Evolutionary conservation across 75 land plant species (phyloP).

Genomic region (Pinus albicaulis): DNA sequence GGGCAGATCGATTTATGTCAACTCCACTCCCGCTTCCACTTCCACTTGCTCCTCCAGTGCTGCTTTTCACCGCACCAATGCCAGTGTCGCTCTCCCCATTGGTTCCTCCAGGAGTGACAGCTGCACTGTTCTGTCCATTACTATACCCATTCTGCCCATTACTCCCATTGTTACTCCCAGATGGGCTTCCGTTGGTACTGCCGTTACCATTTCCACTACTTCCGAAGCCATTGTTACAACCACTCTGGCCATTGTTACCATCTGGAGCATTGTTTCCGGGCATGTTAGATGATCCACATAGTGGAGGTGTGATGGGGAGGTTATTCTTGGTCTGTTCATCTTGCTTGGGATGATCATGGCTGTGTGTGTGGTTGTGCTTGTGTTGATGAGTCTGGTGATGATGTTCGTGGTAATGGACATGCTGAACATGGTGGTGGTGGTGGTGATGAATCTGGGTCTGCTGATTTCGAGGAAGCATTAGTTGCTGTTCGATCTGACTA

Average conservation of each 20-base stretch:
- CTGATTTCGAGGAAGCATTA: slow-evolving; percentile 28
- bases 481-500: slow-evolving; percentile 18
- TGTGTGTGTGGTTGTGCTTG: slow-evolving; percentile 12
- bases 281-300: slow-evolving; percentile 62
- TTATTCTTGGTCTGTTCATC: slow-evolving; percentile 37
- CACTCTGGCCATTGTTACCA: slow-evolving; percentile 43
- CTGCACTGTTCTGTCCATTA: slow-evolving; percentile 32
- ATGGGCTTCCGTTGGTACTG: slow-evolving; percentile 63
- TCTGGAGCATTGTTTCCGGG: slow-evolving; percentile 19
- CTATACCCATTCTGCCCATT: slow-evolving; percentile 64
- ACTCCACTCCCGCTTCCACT: slow-evolving; percentile 38
- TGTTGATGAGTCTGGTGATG: slow-evolving; percentile 38
- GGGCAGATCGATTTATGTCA: slow-evolving; percentile 46
- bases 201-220: slow-evolving; percentile 44
- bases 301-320: slow-evolving; percentile 34
- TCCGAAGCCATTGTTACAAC: slow-evolving; percentile 40
- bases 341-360: slow-evolving; percentile 24
- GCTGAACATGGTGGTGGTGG: slow-evolving; percentile 48
- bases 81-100: slow-evolving; percentile 55
- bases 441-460: slow-evolving; percentile 48
- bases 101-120: slow-evolving; percentile 29
- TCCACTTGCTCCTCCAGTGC: slow-evolving; percentile 28
- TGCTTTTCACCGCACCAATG: slow-evolving; percentile 20
- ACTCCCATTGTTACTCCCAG: slow-evolving; percentile 78
- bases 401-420: slow-evolving; percentile 33